These are phyloP conservation scores for Eremomyces bilateralis DNA, from an alignment of 495 filamentous ascomycete genomes.

Conservation along the genomic window DNA sequence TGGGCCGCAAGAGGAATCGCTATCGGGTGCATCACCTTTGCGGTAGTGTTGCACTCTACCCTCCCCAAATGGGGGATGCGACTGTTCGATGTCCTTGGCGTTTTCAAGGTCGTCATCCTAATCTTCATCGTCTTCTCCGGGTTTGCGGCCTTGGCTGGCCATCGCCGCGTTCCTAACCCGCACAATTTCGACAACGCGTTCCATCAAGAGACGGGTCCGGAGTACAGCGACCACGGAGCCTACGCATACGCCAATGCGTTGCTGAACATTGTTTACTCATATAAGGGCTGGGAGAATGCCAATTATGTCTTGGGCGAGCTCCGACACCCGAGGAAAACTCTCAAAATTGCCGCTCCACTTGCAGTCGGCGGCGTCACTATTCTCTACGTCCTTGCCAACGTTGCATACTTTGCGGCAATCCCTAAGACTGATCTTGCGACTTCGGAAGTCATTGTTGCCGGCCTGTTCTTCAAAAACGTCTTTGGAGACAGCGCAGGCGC, in stretches of 20 bases:
- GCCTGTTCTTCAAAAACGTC: conserved; percentile 43
- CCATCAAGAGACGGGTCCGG: conserved; percentile 30
- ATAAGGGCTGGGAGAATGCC: conserved; percentile 43
- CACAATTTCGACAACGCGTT: conserved; percentile 47
- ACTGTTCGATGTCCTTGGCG: not conserved
- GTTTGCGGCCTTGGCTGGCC: conserved; percentile 32
- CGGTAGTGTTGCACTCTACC: not conserved
- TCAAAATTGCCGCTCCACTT: conserved; percentile 39
- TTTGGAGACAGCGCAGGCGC: conserved; percentile 36
- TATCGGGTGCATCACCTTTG: not conserved
- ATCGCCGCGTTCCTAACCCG: conserved; percentile 30
- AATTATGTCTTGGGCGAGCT: conserved; percentile 31
- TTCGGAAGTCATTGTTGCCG: conserved; percentile 38
- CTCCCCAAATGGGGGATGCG: conserved; percentile 1
- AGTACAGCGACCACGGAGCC: too few species aligned
- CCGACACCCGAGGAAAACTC: conserved; percentile 36
- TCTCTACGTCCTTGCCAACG: conserved; percentile 46
- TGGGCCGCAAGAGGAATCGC: conserved; percentile 5
- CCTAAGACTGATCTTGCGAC: conserved; percentile 37
- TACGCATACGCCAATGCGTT: conserved; percentile 41
- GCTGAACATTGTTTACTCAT: conserved; percentile 46
- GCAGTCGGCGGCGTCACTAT: conserved; percentile 38
- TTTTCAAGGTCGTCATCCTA: conserved; percentile 1
- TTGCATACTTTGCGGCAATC: conserved; percentile 52
- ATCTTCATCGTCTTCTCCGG: conserved; percentile 2